Evolutionary conservation across 306 rosid species (phyloP).

Genomic region (Castanea sativa): DNA sequence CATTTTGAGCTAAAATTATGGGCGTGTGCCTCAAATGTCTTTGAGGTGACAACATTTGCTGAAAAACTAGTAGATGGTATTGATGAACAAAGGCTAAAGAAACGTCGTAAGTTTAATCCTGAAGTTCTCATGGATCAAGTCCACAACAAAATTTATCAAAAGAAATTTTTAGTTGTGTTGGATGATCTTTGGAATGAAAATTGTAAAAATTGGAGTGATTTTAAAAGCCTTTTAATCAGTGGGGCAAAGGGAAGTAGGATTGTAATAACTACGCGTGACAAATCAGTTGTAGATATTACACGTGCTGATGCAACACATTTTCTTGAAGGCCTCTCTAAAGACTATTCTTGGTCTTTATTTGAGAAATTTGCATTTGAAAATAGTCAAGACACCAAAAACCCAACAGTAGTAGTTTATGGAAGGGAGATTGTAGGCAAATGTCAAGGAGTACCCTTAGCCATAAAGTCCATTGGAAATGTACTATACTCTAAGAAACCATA

Average conservation of each 20-base stretch:
- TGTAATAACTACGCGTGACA: slow-evolving; percentile 33
- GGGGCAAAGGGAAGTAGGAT: slow-evolving; percentile 36
- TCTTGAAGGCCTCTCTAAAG: slow-evolving; percentile 15
- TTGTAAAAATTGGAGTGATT: slow-evolving; percentile 6
- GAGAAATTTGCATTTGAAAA: slow-evolving; percentile 19
- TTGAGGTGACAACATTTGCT: slow-evolving; percentile 47
- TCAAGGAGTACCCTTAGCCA: slow-evolving; percentile 13
- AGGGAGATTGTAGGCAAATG: slow-evolving; percentile 30
- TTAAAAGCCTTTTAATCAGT: slow-evolving; percentile 18
- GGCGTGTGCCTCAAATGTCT: accelerated
- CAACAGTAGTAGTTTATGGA: slow-evolving; percentile 6
- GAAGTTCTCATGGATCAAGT: too few relatives aligned
- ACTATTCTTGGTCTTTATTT: slow-evolving; percentile 25
- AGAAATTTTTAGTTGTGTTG: slow-evolving; percentile 34
- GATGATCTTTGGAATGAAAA: slow-evolving; percentile 42
- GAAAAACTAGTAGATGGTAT: slow-evolving; percentile 28
- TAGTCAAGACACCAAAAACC: slow-evolving; percentile 3
- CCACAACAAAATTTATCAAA: slow-evolving; percentile 10
- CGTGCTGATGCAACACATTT: neutral
- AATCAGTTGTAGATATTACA: slow-evolving; percentile 5
- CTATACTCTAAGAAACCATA: slow-evolving; percentile 14
- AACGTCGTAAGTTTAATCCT: too few relatives aligned
- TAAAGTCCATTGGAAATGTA: slow-evolving; percentile 31
- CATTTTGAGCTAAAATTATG: too few relatives aligned
- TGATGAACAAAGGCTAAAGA: neutral